Evolutionary conservation across 805 yeast species (phyloP).

Genomic region (Ogataea ramenticola): DNA sequence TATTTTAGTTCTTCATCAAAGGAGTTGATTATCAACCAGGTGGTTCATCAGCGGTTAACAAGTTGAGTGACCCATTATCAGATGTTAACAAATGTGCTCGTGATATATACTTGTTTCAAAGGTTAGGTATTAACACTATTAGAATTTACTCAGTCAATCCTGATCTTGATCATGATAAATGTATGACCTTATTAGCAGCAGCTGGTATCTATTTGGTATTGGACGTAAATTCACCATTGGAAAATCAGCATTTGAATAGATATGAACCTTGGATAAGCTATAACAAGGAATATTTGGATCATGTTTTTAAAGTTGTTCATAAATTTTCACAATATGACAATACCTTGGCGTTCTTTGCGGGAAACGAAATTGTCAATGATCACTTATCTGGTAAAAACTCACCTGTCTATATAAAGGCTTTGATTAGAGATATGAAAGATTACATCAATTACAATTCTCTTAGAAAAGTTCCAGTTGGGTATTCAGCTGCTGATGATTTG

Average conservation of each 20-base stretch:
- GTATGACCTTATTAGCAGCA: slow-evolving; percentile 85
- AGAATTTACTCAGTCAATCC: slow-evolving; percentile 87
- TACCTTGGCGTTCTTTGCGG: slow-evolving; percentile 87
- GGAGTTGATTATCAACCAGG: slow-evolving; percentile 98
- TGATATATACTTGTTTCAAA: slow-evolving; percentile 74
- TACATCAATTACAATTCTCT: slow-evolving; percentile 54
- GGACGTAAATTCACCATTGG: slow-evolving; percentile 85
- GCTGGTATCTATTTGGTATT: slow-evolving; percentile 90
- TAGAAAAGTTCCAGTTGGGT: slow-evolving; percentile 81
- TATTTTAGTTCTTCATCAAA: slow-evolving; percentile 54
- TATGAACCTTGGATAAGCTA: slow-evolving; percentile 93
- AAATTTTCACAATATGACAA: slow-evolving; percentile 81
- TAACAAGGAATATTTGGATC: slow-evolving; percentile 60
- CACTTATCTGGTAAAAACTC: slow-evolving; percentile 58
- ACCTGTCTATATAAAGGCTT: slow-evolving; percentile 71
- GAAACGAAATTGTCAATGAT: slow-evolving; percentile 87
- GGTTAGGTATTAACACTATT: slow-evolving; percentile 78
- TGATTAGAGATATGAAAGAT: slow-evolving; percentile 72
- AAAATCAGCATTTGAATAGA: slow-evolving; percentile 73
- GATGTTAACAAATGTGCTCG: slow-evolving; percentile 68
- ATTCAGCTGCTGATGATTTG: slow-evolving; percentile 94
- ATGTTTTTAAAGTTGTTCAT: slow-evolving; percentile 70
- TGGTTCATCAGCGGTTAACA: slow-evolving; percentile 72
- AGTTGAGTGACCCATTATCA: slow-evolving; percentile 63
- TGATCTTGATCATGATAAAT: slow-evolving; percentile 71